These are phyloP conservation scores for Fusarium fujikuroi DNA, from an alignment of 2,329 filamentous ascomycete genomes.

Conservation along the genomic window DNA sequence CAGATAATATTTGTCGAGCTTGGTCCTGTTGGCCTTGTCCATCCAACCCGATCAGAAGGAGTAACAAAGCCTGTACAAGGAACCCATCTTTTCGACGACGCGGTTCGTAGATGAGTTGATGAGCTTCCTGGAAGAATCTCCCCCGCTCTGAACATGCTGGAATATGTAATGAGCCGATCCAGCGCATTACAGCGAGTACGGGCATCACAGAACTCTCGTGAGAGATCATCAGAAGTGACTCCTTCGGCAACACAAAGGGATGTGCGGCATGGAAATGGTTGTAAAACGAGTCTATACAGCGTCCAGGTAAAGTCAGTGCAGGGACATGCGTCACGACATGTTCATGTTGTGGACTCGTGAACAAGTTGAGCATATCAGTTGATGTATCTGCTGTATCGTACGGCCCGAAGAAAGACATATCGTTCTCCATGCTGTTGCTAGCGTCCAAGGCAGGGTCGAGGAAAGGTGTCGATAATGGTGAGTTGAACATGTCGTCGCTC, in stretches of 20 bases:
- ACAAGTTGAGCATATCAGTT: slow-evolving; percentile 35
- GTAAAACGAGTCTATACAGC: slow-evolving; percentile 68
- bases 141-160: slow-evolving; percentile 58
- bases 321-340: slow-evolving; percentile 35
- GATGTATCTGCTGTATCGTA: slow-evolving; percentile 39
- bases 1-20: slow-evolving; percentile 72
- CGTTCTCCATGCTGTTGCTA: slow-evolving; percentile 9
- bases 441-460: slow-evolving; percentile 9
- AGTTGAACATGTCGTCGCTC: slow-evolving; percentile 17
- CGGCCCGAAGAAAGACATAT: slow-evolving; percentile 26
- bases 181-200: slow-evolving; percentile 65
- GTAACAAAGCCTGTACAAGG: slow-evolving; percentile 79
- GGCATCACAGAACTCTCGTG: slow-evolving; percentile 61
- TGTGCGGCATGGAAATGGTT: slow-evolving; percentile 67
- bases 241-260: slow-evolving; percentile 67
- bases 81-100: slow-evolving; percentile 65
- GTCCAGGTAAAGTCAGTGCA: slow-evolving; percentile 56
- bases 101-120: slow-evolving; percentile 60
- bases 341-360: slow-evolving; percentile 24
- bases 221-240: slow-evolving; percentile 59
- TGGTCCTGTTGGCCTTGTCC: slow-evolving; percentile 77
- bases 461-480: slow-evolving; percentile 36
- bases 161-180: slow-evolving; percentile 66
- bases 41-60: slow-evolving; percentile 82
- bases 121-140: slow-evolving; percentile 68